These are phyloP conservation scores for Trichoderma arundinaceum DNA, from an alignment of 2,329 filamentous ascomycete genomes.

Conservation along the genomic window DNA sequence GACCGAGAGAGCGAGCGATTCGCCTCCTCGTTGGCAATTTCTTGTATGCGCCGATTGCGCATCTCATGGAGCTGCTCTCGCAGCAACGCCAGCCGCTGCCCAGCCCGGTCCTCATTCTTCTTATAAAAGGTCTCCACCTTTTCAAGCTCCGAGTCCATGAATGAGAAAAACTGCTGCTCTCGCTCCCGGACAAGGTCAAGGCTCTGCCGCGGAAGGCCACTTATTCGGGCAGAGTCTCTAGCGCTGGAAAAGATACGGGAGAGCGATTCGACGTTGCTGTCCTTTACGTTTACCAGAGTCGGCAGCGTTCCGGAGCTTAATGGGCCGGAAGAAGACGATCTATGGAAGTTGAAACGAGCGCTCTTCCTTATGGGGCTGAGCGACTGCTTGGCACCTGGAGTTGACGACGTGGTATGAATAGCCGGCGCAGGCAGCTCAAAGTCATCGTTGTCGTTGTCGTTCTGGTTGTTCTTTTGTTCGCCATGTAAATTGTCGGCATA, in stretches of 20 bases:
- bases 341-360: constrained; percentile 9
- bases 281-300: constrained; percentile 30
- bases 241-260: constrained; percentile 47
- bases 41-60: constrained; percentile 79
- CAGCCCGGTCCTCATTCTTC: constrained; percentile 84
- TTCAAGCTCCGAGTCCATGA: constrained; percentile 81
- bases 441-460: constrained; percentile 38
- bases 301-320: constrained; percentile 31
- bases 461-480: background rate
- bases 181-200: constrained; percentile 70
- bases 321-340: constrained; percentile 12
- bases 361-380: constrained; percentile 26
- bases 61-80: constrained; percentile 90
- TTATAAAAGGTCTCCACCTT: constrained; percentile 94
- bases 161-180: constrained; percentile 85
- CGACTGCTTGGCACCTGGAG: constrained; percentile 36
- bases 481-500: background rate
- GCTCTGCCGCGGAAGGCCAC: constrained; percentile 40
- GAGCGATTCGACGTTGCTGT: constrained; percentile 34
- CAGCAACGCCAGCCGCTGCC: constrained; percentile 70
- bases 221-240: constrained; percentile 19
- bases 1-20: constrained; percentile 35
- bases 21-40: constrained; percentile 59
- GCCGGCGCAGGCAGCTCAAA: constrained; percentile 63
- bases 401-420: constrained; percentile 46